Conservation (phyloP, 495 filamentous ascomycete species). For the Penicillium antarcticum region DNA sequence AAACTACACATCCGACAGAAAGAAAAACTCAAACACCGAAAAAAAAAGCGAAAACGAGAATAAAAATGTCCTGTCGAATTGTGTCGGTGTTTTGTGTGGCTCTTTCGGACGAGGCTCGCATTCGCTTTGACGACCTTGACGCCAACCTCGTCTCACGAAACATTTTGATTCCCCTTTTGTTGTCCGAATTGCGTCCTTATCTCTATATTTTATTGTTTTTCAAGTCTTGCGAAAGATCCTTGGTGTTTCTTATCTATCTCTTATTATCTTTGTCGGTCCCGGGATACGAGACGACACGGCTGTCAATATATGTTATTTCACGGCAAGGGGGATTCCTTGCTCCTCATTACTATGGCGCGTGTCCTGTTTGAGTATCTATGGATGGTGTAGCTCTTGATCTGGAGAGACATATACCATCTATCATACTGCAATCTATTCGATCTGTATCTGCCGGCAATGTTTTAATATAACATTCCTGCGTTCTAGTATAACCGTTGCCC, state of each 20-base stretch:
- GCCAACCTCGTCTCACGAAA: slow-evolving; percentile 45
- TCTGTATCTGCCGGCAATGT: no score
- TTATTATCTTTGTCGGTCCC: slow-evolving; percentile 21
- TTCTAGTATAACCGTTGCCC: background rate
- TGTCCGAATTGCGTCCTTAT: slow-evolving; percentile 24
- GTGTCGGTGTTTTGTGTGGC: slow-evolving; percentile 21
- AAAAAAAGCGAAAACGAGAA: background rate
- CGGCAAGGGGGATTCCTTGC: slow-evolving; percentile 12
- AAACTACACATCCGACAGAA: slow-evolving; percentile 9
- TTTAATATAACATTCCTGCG: no score
- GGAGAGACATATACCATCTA: background rate
- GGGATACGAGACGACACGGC: slow-evolving; percentile 18
- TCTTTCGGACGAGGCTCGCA: slow-evolving; percentile 28
- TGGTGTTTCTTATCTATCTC: slow-evolving; percentile 16
- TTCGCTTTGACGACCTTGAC: slow-evolving; percentile 30
- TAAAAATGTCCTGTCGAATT: slow-evolving; percentile 14
- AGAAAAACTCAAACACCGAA: slow-evolving; percentile 7
- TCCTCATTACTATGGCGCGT: slow-evolving; percentile 1
- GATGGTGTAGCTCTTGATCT: background rate
- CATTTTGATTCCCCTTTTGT: slow-evolving; percentile 48
- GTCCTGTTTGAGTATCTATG: background rate
- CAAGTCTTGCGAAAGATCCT: slow-evolving; percentile 18
- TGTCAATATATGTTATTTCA: slow-evolving; percentile 29
- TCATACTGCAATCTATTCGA: background rate
- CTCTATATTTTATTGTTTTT: slow-evolving; percentile 10